Base-by-base conservation (phyloP, 108 stramenopile genomes). In the Mediolabrus comicus region DNA sequence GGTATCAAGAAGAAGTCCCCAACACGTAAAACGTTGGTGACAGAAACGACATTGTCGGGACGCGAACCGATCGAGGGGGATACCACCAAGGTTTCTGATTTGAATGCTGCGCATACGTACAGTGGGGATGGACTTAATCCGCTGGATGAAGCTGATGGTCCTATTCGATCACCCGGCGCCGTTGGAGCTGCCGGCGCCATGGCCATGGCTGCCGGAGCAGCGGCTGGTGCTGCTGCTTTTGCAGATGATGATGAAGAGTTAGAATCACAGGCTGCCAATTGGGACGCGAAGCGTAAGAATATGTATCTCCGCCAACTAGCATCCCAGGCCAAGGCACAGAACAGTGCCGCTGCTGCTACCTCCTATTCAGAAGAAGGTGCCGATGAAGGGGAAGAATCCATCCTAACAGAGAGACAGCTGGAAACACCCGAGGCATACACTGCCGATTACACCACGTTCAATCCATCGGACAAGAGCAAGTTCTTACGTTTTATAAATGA, bases 401-500 rank as follows among this genome's bases (percentile, higher is more conserved):
- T 33, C 2, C n/a, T n/a, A n/a, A 49, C 9, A 4, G 46, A 49
- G 1, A 49, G 22, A n/a, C 46, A 49, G n/a, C n/a, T n/a, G 46
- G 46, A 22, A 9, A 49, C 19, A 0, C 46, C 46, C 9, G 46
- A 49, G n/a, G 22, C 46, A 24, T 71, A 74, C 29, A 65, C 69
- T 34, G 72, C 64, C 11, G 83, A 84, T 31, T 93, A 93, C 70
- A 73, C 69, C 49, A 83, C 56, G 43, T 87, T 90, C 57, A 83
- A 41, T 61, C 72, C 83, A 4, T 31, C 77, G 17, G 89, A 93
- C 56, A 93, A 93, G 62, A 77, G 89, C 4, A 83, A 86, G 59
- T 93, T 93, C 53, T 67, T 93, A 59, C 81, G 82, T 25, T 72
- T 90, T 26, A 76, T 93, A 53, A 90, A 87, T 65, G 67, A 59